Evolutionary conservation across 1,284 basidiomycete species (phyloP).

Genomic region (Puccinia novopanici): DNA sequence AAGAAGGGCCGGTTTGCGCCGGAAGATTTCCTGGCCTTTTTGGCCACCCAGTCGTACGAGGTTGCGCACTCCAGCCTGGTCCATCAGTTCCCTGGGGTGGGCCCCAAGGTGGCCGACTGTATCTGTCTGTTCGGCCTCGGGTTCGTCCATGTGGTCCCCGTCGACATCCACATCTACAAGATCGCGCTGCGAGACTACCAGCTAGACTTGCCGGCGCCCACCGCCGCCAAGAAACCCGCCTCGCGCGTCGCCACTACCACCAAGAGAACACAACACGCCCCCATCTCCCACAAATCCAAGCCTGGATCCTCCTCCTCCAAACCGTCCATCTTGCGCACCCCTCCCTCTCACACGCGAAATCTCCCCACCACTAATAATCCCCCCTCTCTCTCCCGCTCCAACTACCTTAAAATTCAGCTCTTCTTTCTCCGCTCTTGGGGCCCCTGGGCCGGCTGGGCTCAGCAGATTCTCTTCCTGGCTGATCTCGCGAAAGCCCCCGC

Average conservation of each 20-base stretch:
- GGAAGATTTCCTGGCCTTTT: constrained; percentile 64
- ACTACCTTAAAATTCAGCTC: constrained; percentile 27
- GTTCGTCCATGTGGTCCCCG: constrained; percentile 40
- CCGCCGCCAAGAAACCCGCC: too few relatives aligned
- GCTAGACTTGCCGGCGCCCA: too few relatives aligned
- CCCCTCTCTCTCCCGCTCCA: constrained; percentile 4
- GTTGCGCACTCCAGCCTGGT: constrained; percentile 68
- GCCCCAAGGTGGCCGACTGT: constrained; percentile 94
- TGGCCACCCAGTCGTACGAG: constrained; percentile 65
- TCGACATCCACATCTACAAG: constrained; percentile 45
- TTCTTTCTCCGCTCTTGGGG: neutral
- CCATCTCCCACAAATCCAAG: too few relatives aligned
- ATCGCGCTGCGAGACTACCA: constrained; percentile 43
- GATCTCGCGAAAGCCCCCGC: too few relatives aligned
- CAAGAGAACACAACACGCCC: too few relatives aligned
- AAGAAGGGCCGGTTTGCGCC: constrained; percentile 2
- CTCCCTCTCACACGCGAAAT: neutral
- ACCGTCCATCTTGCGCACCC: constrained; percentile 39
- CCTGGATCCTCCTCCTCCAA: neutral
- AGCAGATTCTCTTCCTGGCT: too few relatives aligned
- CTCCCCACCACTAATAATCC: too few relatives aligned
- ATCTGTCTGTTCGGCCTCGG: constrained; percentile 84
- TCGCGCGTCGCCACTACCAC: too few relatives aligned
- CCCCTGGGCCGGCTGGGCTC: too few relatives aligned
- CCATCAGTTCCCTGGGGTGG: constrained; percentile 82